Evolutionary conservation across 345 rosid genomes (phyloP).

Genomic region (Geranium rotundifolium): DNA sequence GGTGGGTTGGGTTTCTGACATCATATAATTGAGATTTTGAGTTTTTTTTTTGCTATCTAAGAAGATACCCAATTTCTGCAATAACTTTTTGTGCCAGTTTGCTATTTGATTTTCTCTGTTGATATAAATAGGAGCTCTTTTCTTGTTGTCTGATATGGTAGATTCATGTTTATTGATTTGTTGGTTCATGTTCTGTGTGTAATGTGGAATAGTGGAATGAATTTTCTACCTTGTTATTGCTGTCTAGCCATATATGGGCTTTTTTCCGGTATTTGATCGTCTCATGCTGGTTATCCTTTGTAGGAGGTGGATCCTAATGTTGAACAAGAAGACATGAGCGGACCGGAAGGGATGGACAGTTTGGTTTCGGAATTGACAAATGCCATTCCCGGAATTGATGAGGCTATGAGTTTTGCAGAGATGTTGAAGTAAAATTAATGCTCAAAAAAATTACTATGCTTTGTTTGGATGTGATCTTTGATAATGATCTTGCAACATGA

Average conservation of each 20-base stretch:
- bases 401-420: conserved; percentile 99
- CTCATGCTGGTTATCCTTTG: background rate
- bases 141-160: no score
- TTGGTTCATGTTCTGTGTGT: background rate
- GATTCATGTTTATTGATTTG: no score
- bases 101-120: no score
- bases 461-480: background rate
- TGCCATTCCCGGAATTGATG: conserved; percentile 98
- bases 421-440: conserved; percentile 56
- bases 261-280: background rate
- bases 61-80: no score
- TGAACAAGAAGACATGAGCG: conserved; percentile 59
- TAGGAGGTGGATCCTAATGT: conserved; percentile 99
- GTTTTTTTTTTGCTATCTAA: no score
- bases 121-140: no score
- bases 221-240: background rate
- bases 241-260: background rate
- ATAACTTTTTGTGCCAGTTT: no score
- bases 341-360: conserved; percentile 70
- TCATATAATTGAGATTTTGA: no score
- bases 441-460: background rate
- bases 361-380: conserved; percentile 84
- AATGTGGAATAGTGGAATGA: background rate
- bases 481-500: background rate
- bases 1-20: no score